Percentiles rank a stretch among this genome's conserved stretches.
Conservation (phyloP, 2,329 filamentous ascomycete species). For the Ophiosphaerella herpotricha region DNA sequence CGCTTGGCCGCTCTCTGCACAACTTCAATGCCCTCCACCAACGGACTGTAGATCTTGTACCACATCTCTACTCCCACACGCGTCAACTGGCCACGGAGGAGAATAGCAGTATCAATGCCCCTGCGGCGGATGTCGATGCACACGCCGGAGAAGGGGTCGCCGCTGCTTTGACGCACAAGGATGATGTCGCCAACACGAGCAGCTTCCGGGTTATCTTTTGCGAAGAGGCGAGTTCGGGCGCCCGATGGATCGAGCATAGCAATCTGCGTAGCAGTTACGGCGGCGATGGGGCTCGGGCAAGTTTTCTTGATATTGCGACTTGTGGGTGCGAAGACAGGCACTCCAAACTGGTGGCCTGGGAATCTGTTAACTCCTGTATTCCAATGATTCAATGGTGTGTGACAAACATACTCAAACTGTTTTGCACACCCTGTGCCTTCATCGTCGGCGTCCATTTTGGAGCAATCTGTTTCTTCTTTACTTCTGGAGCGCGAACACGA, state of each 20-base stretch:
- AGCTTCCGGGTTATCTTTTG: conserved; percentile 73
- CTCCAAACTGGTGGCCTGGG: conserved; percentile 44
- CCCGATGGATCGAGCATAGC: conserved; percentile 80
- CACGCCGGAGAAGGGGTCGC: conserved; percentile 88
- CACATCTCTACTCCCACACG: conserved; percentile 94
- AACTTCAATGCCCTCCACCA: conserved; percentile 88
- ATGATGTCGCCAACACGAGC: conserved; percentile 88
- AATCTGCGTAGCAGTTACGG: conserved; percentile 72
- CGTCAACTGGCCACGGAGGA: conserved; percentile 84
- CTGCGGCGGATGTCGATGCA: conserved; percentile 83
- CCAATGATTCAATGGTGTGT: not conserved
- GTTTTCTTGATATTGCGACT: conserved; percentile 59
- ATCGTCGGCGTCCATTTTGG: conserved; percentile 17
- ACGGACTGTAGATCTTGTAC: conserved; percentile 92
- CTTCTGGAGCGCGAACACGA: not conserved
- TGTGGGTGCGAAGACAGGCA: conserved; percentile 56
- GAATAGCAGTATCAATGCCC: conserved; percentile 84
- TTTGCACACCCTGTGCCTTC: conserved; percentile 15
- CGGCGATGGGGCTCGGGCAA: conserved; percentile 69
- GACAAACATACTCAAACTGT: conserved; percentile 13
- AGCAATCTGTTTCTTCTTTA: conserved; percentile 11
- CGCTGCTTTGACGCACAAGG: conserved; percentile 81
- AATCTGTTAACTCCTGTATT: conserved; percentile 1
- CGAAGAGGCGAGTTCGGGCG: conserved; percentile 80
- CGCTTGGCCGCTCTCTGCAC: conserved; percentile 85